Percentiles rank a stretch among this genome's conserved stretches.
Evolutionary conservation across 768 basidiomycete genomes (phyloP).

Genomic region (Xerocomus potaroensis): DNA sequence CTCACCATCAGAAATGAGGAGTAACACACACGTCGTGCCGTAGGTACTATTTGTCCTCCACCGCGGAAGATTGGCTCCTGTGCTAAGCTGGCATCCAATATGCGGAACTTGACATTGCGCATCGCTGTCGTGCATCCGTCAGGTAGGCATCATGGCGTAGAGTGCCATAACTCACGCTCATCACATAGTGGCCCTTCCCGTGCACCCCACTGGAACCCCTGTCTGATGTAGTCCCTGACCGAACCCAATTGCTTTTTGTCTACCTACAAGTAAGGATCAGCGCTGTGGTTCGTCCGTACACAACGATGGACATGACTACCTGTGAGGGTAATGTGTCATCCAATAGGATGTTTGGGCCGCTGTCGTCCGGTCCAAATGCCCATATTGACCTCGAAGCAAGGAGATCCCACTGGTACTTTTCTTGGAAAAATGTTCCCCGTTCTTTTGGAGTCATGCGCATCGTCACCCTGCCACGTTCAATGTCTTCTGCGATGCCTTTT

Average conservation of each 20-base stretch:
- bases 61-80: conserved; percentile 97
- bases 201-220: conserved; percentile 99
- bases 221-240: conserved; percentile 94
- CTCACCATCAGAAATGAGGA: conserved; percentile 98
- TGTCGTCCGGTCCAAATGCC: conserved; percentile 98
- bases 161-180: conserved; percentile 71
- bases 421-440: conserved; percentile 92
- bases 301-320: conserved; percentile 36
- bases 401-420: conserved; percentile 97
- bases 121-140: conserved; percentile 57
- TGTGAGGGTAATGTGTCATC: conserved; percentile 97
- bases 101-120: conserved; percentile 96
- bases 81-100: conserved; percentile 88
- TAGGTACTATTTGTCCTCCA: conserved; percentile 97
- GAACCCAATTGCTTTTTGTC: conserved; percentile 89
- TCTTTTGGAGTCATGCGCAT: conserved; percentile 97
- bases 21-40: conserved; percentile 97
- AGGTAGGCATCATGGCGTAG: not conserved
- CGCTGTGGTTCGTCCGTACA: not conserved
- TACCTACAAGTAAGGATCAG: conserved; percentile 43
- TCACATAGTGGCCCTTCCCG: conserved; percentile 97
- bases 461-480: conserved; percentile 87
- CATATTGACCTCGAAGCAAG: conserved; percentile 97
- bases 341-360: conserved; percentile 87
- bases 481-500: conserved; percentile 92